Evolutionary conservation across 2,329 filamentous ascomycete genomes (phyloP).

Genomic region (Boeremia exigua): DNA sequence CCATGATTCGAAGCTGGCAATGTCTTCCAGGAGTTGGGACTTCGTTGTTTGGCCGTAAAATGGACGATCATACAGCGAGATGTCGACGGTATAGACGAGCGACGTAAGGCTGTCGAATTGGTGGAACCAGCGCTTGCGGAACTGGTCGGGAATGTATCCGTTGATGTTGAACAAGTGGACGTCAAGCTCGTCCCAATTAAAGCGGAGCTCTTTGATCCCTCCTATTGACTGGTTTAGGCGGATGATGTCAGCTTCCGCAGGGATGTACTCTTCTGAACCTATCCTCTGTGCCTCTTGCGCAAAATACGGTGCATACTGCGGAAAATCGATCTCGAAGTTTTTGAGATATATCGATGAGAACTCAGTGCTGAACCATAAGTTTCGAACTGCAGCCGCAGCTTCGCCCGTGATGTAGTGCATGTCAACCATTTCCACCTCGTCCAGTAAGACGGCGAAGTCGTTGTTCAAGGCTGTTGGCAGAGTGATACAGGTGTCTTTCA

Average conservation of each 20-base stretch:
- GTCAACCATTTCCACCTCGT: slow-evolving; percentile 42
- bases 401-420: slow-evolving; percentile 32
- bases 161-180: slow-evolving; percentile 47
- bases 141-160: slow-evolving; percentile 39
- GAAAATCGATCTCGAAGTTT: slow-evolving; percentile 48
- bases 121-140: slow-evolving; percentile 46
- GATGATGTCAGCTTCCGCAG: slow-evolving; percentile 44
- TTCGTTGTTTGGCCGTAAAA: slow-evolving; percentile 34
- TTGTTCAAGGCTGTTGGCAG: slow-evolving; percentile 33
- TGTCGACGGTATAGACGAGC: slow-evolving; percentile 42
- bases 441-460: slow-evolving; percentile 41
- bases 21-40: slow-evolving; percentile 39
- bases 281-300: slow-evolving; percentile 38
- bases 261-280: slow-evolving; percentile 36
- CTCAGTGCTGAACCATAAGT: slow-evolving; percentile 37
- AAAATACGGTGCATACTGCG: slow-evolving; percentile 44
- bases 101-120: slow-evolving; percentile 44
- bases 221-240: slow-evolving; percentile 38
- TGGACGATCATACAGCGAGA: slow-evolving; percentile 42
- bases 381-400: slow-evolving; percentile 35
- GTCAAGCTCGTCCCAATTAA: slow-evolving; percentile 44
- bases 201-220: slow-evolving; percentile 44
- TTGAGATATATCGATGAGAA: slow-evolving; percentile 43
- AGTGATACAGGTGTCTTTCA: slow-evolving; percentile 44
- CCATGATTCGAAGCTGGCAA: slow-evolving; percentile 41